phyloP scores from a whole-genome alignment of 805 yeast species.

The Yarrowia keelungensis region DNA sequence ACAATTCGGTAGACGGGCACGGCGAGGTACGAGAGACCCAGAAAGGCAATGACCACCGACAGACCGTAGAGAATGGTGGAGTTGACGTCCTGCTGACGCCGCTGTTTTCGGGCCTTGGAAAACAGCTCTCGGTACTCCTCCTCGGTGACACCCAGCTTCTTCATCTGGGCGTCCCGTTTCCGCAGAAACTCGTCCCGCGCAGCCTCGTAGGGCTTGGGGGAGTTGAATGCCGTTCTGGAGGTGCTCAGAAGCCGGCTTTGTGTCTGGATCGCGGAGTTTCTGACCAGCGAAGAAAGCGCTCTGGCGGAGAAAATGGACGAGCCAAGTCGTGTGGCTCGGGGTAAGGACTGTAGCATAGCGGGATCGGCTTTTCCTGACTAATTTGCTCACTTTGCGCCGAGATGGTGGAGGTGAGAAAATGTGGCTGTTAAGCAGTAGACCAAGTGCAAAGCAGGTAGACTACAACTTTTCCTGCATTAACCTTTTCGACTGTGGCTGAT shows the following conservation, averaged over 20 bases:
- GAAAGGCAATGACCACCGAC: conserved; percentile 69
- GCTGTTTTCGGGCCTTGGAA: conserved; percentile 11
- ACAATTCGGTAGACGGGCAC: conserved; percentile 92
- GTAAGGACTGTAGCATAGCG: conserved; percentile 3
- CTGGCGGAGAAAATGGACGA: neutral
- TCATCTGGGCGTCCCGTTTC: conserved; percentile 33
- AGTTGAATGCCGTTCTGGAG: neutral
- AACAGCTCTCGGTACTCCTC: conserved; percentile 32
- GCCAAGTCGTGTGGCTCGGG: conserved; percentile 3
- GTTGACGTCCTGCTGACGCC: conserved; percentile 40
- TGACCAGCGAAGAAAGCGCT: neutral
- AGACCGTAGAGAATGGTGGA: conserved; percentile 48
- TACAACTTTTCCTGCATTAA: conserved; percentile 8
- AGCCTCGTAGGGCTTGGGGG: conserved; percentile 32
- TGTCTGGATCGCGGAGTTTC: neutral
- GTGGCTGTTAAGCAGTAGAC: conserved; percentile 17
- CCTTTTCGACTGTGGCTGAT: conserved; percentile 12
- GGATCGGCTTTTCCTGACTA: conserved; percentile 13
- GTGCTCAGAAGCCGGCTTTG: neutral
- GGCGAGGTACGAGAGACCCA: conserved; percentile 84
- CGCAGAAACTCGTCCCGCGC: conserved; percentile 31
- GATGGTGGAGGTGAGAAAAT: conserved; percentile 1
- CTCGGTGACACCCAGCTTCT: conserved; percentile 39
- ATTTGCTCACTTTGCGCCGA: conserved; percentile 9
- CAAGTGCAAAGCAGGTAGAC: neutral